Conservation (phyloP, 306 rosid genomes). For the Begonia loranthoides region DNA sequence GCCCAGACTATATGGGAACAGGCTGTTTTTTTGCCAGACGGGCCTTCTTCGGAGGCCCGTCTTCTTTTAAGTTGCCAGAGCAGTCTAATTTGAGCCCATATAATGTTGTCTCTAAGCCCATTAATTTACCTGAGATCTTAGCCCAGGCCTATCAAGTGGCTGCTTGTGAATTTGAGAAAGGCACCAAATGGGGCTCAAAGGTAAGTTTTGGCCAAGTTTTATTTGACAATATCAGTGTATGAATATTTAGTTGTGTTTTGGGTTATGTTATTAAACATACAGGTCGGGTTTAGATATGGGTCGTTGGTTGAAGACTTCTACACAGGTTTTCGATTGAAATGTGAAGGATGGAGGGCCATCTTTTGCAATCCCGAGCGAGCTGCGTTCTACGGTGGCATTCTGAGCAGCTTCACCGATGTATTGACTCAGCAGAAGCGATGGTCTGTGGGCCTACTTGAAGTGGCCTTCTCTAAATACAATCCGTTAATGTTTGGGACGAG, state of each 20-base stretch:
- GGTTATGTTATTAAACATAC: neutral
- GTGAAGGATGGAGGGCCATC: constrained; percentile 24
- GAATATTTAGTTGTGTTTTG: too few species aligned
- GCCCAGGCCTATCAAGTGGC: constrained; percentile 17
- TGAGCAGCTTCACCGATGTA: constrained; percentile 13
- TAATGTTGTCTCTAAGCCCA: constrained; percentile 11
- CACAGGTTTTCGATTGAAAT: constrained; percentile 12
- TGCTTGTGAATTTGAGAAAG: constrained; percentile 15
- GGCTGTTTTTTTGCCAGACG: constrained; percentile 22
- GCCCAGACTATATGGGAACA: constrained; percentile 15
- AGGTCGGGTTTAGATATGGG: constrained; percentile 27
- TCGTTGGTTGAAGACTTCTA: constrained; percentile 18
- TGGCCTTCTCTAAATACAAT: constrained; percentile 11
- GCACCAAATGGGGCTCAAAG: constrained; percentile 21
- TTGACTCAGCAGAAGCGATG: constrained; percentile 21
- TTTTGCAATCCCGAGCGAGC: constrained; percentile 23
- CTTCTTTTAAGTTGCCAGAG: neutral
- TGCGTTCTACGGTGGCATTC: constrained; percentile 20
- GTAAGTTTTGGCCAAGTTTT: constrained; percentile 4
- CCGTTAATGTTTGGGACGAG: constrained; percentile 12
- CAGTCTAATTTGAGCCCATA: constrained; percentile 7
- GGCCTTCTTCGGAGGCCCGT: constrained; percentile 24
- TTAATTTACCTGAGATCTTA: constrained; percentile 5
- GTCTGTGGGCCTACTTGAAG: constrained; percentile 18
- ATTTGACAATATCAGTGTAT: too few species aligned